These are phyloP conservation scores for Isochrysis galbana DNA, from an alignment of 78 protist species.

Conservation along the genomic window DNA sequence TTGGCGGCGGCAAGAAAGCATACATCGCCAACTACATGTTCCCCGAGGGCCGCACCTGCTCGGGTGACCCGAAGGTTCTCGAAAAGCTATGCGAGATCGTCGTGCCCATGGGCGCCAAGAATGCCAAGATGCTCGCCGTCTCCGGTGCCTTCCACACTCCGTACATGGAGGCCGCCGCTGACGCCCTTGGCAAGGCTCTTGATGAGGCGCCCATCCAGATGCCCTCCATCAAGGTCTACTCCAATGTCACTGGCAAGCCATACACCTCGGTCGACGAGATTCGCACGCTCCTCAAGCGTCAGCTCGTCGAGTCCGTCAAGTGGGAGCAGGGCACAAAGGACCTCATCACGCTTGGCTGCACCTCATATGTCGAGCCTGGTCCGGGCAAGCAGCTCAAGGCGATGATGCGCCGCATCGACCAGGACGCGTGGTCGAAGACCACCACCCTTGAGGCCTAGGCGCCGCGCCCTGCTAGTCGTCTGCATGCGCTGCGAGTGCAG, in stretches of 20 bases:
- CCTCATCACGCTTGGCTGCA: neutral
- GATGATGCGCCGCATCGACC: constrained; percentile 23
- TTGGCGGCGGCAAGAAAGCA: constrained; percentile 7
- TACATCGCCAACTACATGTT: constrained; percentile 31
- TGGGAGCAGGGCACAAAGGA: constrained; percentile 17
- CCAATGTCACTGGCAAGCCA: constrained; percentile 20
- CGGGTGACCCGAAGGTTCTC: neutral
- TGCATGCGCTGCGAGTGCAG: too few species aligned
- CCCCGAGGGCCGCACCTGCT: constrained; percentile 21
- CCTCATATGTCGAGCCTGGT: neutral
- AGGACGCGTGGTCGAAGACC: constrained; percentile 8
- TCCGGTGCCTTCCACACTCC: constrained; percentile 29
- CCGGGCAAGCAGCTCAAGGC: constrained; percentile 35
- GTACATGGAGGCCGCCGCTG: neutral
- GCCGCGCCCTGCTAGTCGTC: too few species aligned
- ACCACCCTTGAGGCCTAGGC: neutral
- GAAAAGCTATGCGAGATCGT: neutral
- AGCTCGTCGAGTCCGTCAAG: constrained; percentile 10
- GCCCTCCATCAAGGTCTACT: constrained; percentile 24
- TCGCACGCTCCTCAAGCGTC: neutral
- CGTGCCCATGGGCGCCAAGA: neutral
- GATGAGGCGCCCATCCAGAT: neutral
- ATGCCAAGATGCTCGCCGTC: constrained; percentile 19
- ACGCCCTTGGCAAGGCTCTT: neutral
- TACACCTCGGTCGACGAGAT: constrained; percentile 2